Percentiles rank a stretch among this genome's conserved stretches.
These are phyloP conservation scores for Isabelozyma pseudorhagii DNA, from an alignment of 805 yeast genomes.

Conservation along the genomic window DNA sequence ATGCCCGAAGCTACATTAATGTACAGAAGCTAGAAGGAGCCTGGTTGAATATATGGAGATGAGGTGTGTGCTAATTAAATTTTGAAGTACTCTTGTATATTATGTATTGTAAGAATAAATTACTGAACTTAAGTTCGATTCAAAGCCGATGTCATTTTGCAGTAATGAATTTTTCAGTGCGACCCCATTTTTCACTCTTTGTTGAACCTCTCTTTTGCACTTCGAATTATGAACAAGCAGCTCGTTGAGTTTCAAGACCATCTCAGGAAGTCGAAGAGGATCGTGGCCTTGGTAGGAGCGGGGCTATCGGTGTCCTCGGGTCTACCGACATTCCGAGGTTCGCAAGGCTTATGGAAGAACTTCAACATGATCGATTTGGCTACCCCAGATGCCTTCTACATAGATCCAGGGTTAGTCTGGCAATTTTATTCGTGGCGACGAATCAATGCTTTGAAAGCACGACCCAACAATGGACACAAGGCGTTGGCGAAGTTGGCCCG, in stretches of 20 bases:
- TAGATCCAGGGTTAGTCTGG: conserved; percentile 88
- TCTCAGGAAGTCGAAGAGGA: conserved; percentile 41
- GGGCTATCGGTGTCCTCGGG: conserved; percentile 81
- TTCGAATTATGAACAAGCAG: conserved; percentile 15
- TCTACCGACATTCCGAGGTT: conserved; percentile 67
- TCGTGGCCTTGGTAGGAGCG: conserved; percentile 74
- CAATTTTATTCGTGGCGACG: conserved; percentile 77
- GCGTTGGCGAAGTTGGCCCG: conserved; percentile 64
- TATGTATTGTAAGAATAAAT: too few relatives aligned
- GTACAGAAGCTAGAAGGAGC: too few relatives aligned
- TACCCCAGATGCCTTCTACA: conserved; percentile 85
- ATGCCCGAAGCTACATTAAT: too few relatives aligned
- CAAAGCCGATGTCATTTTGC: too few relatives aligned
- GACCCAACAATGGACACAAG: conserved; percentile 71
- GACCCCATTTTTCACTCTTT: not conserved
- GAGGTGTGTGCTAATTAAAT: too few relatives aligned
- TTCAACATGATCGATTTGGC: conserved; percentile 81
- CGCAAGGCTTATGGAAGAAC: conserved; percentile 74
- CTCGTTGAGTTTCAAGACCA: conserved; percentile 49
- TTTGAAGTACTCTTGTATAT: too few relatives aligned
- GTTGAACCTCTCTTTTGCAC: not conserved
- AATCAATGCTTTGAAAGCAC: conserved; percentile 57
- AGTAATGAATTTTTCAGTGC: too few relatives aligned
- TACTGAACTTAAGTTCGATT: too few relatives aligned
- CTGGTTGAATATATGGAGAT: too few relatives aligned